These are phyloP conservation scores for Corinectria fuckeliana DNA, from an alignment of 2,329 filamentous ascomycete species.

Conservation along the genomic window DNA sequence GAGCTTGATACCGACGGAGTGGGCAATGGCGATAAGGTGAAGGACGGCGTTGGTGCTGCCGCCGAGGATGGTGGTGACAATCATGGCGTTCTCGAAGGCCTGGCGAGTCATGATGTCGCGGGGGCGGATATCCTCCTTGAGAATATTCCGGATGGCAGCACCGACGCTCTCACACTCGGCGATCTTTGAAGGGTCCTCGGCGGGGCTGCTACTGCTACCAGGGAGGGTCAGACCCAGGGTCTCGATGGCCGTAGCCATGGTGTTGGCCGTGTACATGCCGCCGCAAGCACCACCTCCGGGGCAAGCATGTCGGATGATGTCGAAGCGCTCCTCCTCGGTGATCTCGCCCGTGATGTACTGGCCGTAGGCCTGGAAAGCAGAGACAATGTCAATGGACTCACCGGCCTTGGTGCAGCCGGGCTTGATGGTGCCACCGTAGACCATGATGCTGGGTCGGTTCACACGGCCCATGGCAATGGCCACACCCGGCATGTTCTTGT, in stretches of 20 bases:
- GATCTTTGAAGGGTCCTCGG: slow-evolving; percentile 74
- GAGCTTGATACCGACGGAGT: slow-evolving; percentile 80
- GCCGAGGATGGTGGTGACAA: slow-evolving; percentile 80
- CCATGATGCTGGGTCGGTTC: slow-evolving; percentile 95
- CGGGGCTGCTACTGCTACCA: slow-evolving; percentile 80
- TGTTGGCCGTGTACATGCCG: slow-evolving; percentile 94
- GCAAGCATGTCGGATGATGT: slow-evolving; percentile 92
- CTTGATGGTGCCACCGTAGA: slow-evolving; percentile 94
- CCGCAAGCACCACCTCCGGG: slow-evolving; percentile 71
- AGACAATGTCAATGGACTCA: slow-evolving; percentile 88
- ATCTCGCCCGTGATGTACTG: slow-evolving; percentile 94
- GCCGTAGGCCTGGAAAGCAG: slow-evolving; percentile 96
- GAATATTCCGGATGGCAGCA: slow-evolving; percentile 74
- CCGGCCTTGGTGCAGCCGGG: slow-evolving; percentile 84
- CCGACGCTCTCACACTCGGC: slow-evolving; percentile 77
- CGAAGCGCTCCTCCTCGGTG: slow-evolving; percentile 87
- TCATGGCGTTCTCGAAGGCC: slow-evolving; percentile 87
- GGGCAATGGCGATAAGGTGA: slow-evolving; percentile 83
- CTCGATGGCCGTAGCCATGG: slow-evolving; percentile 90
- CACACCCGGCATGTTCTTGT: slow-evolving; percentile 99
- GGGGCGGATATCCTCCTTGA: slow-evolving; percentile 79
- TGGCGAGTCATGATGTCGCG: slow-evolving; percentile 79
- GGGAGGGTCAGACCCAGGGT: slow-evolving; percentile 89
- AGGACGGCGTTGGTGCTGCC: slow-evolving; percentile 88
- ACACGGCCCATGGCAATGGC: slow-evolving; percentile 93